These are phyloP conservation scores for Amesomyces nigricolor DNA, from an alignment of 2,329 filamentous ascomycete genomes.

Conservation along the genomic window DNA sequence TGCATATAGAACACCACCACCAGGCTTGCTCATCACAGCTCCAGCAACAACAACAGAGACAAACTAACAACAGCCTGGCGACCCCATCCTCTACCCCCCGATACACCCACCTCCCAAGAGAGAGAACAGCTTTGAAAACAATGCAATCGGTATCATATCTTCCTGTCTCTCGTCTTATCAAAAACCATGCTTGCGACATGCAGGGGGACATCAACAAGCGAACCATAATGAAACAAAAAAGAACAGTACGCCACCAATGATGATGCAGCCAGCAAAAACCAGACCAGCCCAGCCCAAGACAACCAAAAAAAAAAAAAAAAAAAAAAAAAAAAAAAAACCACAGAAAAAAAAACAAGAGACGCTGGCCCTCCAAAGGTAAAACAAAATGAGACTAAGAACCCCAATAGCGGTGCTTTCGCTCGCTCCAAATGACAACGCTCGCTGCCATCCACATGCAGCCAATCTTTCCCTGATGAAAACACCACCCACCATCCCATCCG, in stretches of 20 bases:
- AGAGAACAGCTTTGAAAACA: not conserved
- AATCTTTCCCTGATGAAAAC: not conserved
- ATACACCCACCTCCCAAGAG: not conserved
- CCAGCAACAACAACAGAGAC: not conserved
- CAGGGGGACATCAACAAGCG: not conserved
- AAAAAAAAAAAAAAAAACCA: conserved; percentile 2
- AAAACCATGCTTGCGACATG: not conserved
- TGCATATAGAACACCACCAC: too few species aligned
- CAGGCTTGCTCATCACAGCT: too few species aligned
- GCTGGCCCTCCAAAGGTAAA: not conserved
- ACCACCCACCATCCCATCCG: too few species aligned
- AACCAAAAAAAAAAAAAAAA: not conserved
- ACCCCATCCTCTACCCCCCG: not conserved
- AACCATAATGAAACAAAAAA: not conserved
- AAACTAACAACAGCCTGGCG: not conserved
- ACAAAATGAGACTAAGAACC: not conserved
- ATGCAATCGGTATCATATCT: conserved; percentile 13
- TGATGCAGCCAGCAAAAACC: conserved; percentile 8
- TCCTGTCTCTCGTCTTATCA: conserved; percentile 6
- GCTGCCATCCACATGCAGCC: not conserved
- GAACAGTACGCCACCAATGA: conserved; percentile 8
- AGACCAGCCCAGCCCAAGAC: not conserved
- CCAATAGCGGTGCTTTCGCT: not conserved
- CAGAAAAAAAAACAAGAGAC: not conserved
- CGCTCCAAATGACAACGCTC: not conserved